These are phyloP conservation scores for Torulaspora globosa DNA, from an alignment of 1,139 yeast genomes.

Conservation along the genomic window DNA sequence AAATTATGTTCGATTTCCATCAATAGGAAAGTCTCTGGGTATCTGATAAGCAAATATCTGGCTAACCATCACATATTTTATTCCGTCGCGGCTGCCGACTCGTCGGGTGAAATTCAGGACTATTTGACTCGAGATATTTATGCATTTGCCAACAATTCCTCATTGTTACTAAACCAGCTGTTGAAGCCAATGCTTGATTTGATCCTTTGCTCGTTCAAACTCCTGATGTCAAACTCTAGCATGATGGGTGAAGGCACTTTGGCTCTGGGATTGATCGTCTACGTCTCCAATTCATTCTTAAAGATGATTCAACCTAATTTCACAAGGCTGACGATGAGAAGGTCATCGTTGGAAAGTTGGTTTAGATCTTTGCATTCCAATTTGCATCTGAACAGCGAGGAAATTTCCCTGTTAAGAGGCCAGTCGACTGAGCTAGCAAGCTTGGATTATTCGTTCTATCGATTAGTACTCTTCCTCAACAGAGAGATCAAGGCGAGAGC, in stretches of 20 bases:
- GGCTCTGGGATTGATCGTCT: constrained; percentile 75
- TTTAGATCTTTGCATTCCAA: constrained; percentile 80
- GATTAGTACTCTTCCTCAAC: constrained; percentile 72
- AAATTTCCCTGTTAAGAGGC: constrained; percentile 81
- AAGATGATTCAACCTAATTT: constrained; percentile 85
- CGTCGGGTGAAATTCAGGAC: constrained; percentile 30
- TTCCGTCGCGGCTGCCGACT: constrained; percentile 27
- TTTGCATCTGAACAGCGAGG: constrained; percentile 74
- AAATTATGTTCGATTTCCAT: constrained; percentile 62
- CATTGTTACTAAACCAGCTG: constrained; percentile 79
- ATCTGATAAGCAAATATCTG: constrained; percentile 49
- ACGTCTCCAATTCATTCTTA: constrained; percentile 69
- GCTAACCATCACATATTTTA: constrained; percentile 34
- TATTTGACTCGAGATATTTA: constrained; percentile 52
- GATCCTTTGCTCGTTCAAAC: constrained; percentile 74
- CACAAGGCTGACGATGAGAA: constrained; percentile 72
- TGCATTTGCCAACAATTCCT: constrained; percentile 65
- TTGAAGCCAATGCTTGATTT: constrained; percentile 83
- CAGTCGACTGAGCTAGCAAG: constrained; percentile 74
- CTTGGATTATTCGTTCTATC: constrained; percentile 76
- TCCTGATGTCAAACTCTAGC: constrained; percentile 54
- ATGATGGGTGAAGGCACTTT: constrained; percentile 83
- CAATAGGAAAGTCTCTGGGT: constrained; percentile 60
- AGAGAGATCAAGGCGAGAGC: constrained; percentile 75
- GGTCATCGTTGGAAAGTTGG: constrained; percentile 81